Conservation (phyloP, 768 basidiomycete genomes). For the Tylopilus plumbeoviolaceoides region DNA sequence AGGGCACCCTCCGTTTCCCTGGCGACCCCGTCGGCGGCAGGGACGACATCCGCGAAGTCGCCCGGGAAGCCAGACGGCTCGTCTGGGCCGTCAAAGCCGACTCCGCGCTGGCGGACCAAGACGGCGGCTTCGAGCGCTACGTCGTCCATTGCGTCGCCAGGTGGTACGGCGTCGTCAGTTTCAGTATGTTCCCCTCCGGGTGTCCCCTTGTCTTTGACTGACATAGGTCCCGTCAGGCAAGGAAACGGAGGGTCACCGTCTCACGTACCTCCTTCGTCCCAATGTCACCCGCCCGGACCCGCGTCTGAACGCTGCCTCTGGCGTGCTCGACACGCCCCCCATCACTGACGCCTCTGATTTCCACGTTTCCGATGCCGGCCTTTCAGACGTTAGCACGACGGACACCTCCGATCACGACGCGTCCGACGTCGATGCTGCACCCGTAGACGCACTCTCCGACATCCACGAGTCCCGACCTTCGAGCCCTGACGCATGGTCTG, state of each 20-base stretch:
- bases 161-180: constrained; percentile 76
- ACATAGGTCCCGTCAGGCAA: too few species aligned
- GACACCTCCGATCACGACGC: constrained; percentile 14
- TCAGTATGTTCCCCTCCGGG: constrained; percentile 58
- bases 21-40: constrained; percentile 50
- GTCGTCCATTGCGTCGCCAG: constrained; percentile 81
- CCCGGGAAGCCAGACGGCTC: constrained; percentile 59
- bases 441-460: constrained; percentile 21
- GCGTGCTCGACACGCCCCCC: constrained; percentile 65
- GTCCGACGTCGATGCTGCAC: constrained; percentile 25
- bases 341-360: constrained; percentile 62
- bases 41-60: constrained; percentile 59
- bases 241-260: constrained; percentile 49
- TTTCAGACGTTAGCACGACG: constrained; percentile 35
- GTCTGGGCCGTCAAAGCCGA: constrained; percentile 57
- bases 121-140: constrained; percentile 74
- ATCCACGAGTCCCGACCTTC: constrained; percentile 29
- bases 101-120: constrained; percentile 21
- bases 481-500: constrained; percentile 37
- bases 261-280: constrained; percentile 79
- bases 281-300: constrained; percentile 62
- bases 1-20: constrained; percentile 26
- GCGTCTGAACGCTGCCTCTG: constrained; percentile 19
- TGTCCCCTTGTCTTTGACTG: too few species aligned
- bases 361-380: constrained; percentile 42